Conservation (phyloP, 129 eudicot species). For the Flaveria bidentis region DNA sequence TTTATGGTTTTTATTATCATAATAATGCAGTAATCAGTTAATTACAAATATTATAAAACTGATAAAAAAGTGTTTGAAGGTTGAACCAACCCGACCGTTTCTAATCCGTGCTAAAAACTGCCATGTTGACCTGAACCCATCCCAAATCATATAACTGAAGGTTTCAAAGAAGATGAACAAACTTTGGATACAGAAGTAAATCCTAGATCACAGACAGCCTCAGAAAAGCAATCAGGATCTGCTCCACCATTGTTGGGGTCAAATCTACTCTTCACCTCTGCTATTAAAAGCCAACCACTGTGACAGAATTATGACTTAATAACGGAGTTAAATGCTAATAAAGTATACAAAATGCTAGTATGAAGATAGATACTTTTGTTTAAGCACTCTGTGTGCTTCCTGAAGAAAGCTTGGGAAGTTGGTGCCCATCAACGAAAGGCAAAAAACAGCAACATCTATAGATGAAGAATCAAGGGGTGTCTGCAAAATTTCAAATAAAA, state of each 20-base stretch:
- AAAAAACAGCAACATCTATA: slow-evolving; percentile 80
- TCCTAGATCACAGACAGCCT: slow-evolving; percentile 77
- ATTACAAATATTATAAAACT: not conserved
- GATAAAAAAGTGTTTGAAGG: not conserved
- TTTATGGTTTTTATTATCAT: not conserved
- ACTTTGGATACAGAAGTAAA: slow-evolving; percentile 71
- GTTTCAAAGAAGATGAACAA: slow-evolving; percentile 11
- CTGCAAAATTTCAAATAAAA: slow-evolving; percentile 45
- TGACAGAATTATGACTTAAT: slow-evolving; percentile 21
- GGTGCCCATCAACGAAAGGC: slow-evolving; percentile 95
- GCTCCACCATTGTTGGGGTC: slow-evolving; percentile 89
- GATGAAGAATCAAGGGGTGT: slow-evolving; percentile 78
- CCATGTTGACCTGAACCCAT: not conserved
- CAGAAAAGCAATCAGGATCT: slow-evolving; percentile 57
- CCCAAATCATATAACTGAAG: not conserved
- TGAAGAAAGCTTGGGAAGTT: slow-evolving; percentile 70
- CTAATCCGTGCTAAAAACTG: not conserved
- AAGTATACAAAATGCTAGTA: not conserved
- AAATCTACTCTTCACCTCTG: slow-evolving; percentile 93
- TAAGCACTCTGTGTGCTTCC: slow-evolving; percentile 93
- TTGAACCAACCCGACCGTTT: not conserved
- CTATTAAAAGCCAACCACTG: slow-evolving; percentile 99
- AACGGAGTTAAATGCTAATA: not conserved
- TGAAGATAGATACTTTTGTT: slow-evolving; percentile 49
- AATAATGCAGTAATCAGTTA: not conserved